Evolutionary conservation across 1,284 basidiomycete species (phyloP), one percentile per base, ranked within the genome.

Genomic region (Cutaneotrichosporon sp.): DNA sequence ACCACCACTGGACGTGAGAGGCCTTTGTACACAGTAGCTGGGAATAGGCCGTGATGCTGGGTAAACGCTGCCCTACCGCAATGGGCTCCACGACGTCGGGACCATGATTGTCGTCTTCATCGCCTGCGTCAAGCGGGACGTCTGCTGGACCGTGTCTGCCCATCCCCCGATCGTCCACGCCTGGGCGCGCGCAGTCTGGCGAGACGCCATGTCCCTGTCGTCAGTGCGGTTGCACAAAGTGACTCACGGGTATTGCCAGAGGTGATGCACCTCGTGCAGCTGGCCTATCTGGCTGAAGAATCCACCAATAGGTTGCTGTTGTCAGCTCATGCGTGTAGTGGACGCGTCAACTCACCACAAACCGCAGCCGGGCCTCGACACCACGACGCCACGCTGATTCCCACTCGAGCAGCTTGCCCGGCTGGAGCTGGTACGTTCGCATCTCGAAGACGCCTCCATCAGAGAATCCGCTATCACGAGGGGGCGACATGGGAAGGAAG

Each of bases 241-340:
- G 22, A 46, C 44, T 35, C 32, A 46, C 86, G 85, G 83, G 70
- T 91, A 93, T 75, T 92, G 89, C 91, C 90, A 94, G 75, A 94
- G 81, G 75, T 94, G 90, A 70, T 93, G 87, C 17, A 93, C 90
- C 65, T 90, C 83, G 73, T 94, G 90, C 49, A 94, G 78, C 51
- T 86, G 81, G 39, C 93, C 92, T 41, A 93, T 81, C 75, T 96
- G 92, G 38, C 87, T 86, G 76, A 92, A 96, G 88, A 90, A 96
- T 14, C 91, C 91, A 39, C 90, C 92, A 10, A 93, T 84, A 20
- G 92, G 92, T 52, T 83, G 81, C 71, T 78, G 48, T 31, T 35
- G 27, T 54, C 45, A 35, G 45, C 14, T 8, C 39, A 25, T 26
- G 7, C 46, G n/a, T 50, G 37, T n/a, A 16, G 14, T 14, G 14